A percentile compares a stretch with the other conserved stretches of the same genome.
Conservation (phyloP, 768 basidiomycete species). For the Rhizopogon vulgaris region DNA sequence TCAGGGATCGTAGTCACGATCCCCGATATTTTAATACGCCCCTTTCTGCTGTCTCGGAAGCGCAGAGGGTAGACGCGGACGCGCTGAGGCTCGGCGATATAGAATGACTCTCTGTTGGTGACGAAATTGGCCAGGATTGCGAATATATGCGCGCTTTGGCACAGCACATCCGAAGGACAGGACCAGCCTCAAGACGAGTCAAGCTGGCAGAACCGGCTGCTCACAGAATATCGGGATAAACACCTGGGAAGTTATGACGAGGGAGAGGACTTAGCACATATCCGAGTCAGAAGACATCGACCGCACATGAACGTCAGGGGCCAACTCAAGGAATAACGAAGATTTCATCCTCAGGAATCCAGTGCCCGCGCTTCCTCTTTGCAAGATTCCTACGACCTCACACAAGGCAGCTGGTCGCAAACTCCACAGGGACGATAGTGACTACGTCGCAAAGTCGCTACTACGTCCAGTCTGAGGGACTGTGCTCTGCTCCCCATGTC, state of each 20-base stretch:
- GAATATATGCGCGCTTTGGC: too few species aligned
- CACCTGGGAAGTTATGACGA: constrained; percentile 72
- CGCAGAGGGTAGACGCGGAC: too few species aligned
- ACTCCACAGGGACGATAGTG: constrained; percentile 12
- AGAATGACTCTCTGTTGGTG: too few species aligned
- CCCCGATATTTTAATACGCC: too few species aligned
- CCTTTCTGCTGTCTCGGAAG: too few species aligned
- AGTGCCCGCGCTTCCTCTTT: constrained; percentile 40
- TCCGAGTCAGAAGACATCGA: constrained; percentile 27
- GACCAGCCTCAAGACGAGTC: constrained; percentile 55
- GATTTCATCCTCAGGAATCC: constrained; percentile 13
- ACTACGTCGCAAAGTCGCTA: not conserved
- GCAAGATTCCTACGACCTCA: constrained; percentile 48
- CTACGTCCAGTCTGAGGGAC: too few species aligned
- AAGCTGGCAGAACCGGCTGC: constrained; percentile 90
- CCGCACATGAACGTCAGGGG: constrained; percentile 17
- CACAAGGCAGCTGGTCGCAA: constrained; percentile 39
- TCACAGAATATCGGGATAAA: constrained; percentile 74
- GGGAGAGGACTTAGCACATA: constrained; percentile 45
- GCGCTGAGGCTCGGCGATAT: too few species aligned
- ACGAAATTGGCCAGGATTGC: too few species aligned
- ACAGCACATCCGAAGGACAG: too few species aligned
- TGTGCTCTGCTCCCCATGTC: too few species aligned
- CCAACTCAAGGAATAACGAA: constrained; percentile 12
- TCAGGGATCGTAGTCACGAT: too few species aligned